These are phyloP conservation scores for Paraphaeosphaeria minitans DNA, from an alignment of 2,329 filamentous ascomycete genomes.

Conservation along the genomic window DNA sequence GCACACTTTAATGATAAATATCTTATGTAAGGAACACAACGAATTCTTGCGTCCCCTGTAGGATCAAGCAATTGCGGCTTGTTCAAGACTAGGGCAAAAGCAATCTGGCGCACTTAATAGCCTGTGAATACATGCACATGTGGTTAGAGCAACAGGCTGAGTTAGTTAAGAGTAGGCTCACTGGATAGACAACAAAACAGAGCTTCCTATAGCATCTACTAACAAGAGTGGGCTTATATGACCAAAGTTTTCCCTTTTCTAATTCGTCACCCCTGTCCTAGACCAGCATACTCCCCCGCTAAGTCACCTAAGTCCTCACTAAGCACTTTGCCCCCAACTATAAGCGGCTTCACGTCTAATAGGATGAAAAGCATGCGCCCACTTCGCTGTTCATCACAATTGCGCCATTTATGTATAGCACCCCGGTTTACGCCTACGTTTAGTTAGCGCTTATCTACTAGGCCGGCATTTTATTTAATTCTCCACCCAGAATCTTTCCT, in stretches of 20 bases:
- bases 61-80: not conserved
- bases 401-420: conserved; percentile 1
- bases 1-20: too few species aligned
- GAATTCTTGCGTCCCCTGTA: too few species aligned
- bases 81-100: not conserved
- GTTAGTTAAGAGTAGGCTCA: not conserved
- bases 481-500: too few species aligned
- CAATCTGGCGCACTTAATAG: not conserved
- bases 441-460: not conserved
- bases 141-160: conserved; percentile 1
- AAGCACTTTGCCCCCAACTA: not conserved
- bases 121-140: conserved; percentile 5
- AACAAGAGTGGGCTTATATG: too few species aligned
- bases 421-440: not conserved
- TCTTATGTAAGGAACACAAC: too few species aligned
- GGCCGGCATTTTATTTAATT: too few species aligned
- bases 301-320: conserved; percentile 3
- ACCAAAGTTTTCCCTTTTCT: too few species aligned
- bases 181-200: too few species aligned
- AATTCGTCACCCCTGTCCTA: not conserved
- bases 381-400: not conserved
- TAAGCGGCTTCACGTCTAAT: not conserved
- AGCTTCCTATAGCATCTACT: too few species aligned
- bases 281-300: not conserved
- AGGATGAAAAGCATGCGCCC: conserved; percentile 3